phyloP scores from a whole-genome alignment of 306 rosid genomes.

The Cicer arietinum region DNA sequence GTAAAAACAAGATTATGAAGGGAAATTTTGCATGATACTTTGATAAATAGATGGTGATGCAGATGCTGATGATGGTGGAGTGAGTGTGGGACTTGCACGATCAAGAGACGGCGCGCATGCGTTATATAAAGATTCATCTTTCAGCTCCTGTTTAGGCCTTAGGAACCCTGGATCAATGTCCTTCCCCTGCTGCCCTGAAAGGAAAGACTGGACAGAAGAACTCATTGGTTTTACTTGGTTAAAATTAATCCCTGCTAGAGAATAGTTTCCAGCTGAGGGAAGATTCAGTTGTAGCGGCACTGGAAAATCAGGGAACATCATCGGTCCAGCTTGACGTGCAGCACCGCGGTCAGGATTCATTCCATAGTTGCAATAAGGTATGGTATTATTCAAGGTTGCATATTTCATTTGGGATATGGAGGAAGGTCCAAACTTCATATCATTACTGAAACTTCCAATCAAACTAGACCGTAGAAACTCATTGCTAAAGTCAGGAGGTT shows the following conservation, averaged over 20 bases:
- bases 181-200: slow-evolving; percentile 64
- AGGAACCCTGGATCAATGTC: slow-evolving; percentile 58
- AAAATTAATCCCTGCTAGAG: slow-evolving; percentile 55
- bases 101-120: slow-evolving; percentile 55
- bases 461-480: slow-evolving; percentile 58
- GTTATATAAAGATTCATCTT: slow-evolving; percentile 55
- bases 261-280: slow-evolving; percentile 55
- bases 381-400: slow-evolving; percentile 54
- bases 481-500: slow-evolving; percentile 55
- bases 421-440: slow-evolving; percentile 63
- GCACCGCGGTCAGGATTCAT: slow-evolving; percentile 48
- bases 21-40: slow-evolving; percentile 59
- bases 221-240: slow-evolving; percentile 51
- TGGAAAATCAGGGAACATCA: slow-evolving; percentile 66
- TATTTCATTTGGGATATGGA: slow-evolving; percentile 66
- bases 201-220: slow-evolving; percentile 59
- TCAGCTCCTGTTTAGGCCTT: slow-evolving; percentile 76
- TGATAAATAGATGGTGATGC: slow-evolving; percentile 54
- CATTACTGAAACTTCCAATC: slow-evolving; percentile 59
- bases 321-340: slow-evolving; percentile 51
- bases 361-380: slow-evolving; percentile 61
- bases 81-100: slow-evolving; percentile 53
- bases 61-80: slow-evolving; percentile 43
- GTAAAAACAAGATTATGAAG: slow-evolving; percentile 41
- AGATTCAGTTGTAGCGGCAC: slow-evolving; percentile 66